Evolutionary conservation across 1,284 basidiomycete species (phyloP), one percentile per base, ranked within the genome.

Genomic region (Trametes sp.): DNA sequence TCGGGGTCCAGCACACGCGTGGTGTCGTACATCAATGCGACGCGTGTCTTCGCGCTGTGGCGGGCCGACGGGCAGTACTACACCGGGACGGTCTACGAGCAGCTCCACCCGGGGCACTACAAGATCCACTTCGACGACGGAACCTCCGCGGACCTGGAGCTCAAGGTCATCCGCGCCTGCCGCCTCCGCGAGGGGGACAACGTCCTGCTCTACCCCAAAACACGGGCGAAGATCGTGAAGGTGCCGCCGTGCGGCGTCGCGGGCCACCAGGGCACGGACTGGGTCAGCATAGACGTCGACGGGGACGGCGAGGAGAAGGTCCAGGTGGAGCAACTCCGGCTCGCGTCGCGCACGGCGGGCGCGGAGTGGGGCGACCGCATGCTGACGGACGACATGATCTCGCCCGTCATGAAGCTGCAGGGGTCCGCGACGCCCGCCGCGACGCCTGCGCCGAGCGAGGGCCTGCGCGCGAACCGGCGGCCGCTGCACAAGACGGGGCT

Each of bases 31-130:
- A 54, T 54, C 28, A 66, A 71, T n/a, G 65, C 76, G 19, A 84
- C 87, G 14, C 84, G 84, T 2, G 88, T 93, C 16, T 87, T 90
- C 66, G 90, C 88, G 1, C 70, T 87, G 11, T 92, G 88, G 88
- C 84, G 80, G 64, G 72, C 75, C 49, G 84, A 87, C 59, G 82
- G 81, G 1, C 79, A 83, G 63, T 93, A 83, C 73, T 92, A 89
- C 69, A 72, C 87, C 5, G 91, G 88, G 11, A 78, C 76, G 28
- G 78, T 90, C 8, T 68, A 85, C 61, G 77, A 80, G 23, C 53
- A 59, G 14, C 56, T 67, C 5, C 64, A 67, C 11, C 66, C 69
- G 1, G 73, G 72, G 11, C 72, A 65, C 26, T 88, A 84, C 70
- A 59, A 68, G 19, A 72, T 93, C 65, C 76, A 78, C 29, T 93